Evolutionary conservation across 495 filamentous ascomycete species (phyloP), one percentile per base, ranked within the genome.

Genomic region (Annulohypoxylon bovei): DNA sequence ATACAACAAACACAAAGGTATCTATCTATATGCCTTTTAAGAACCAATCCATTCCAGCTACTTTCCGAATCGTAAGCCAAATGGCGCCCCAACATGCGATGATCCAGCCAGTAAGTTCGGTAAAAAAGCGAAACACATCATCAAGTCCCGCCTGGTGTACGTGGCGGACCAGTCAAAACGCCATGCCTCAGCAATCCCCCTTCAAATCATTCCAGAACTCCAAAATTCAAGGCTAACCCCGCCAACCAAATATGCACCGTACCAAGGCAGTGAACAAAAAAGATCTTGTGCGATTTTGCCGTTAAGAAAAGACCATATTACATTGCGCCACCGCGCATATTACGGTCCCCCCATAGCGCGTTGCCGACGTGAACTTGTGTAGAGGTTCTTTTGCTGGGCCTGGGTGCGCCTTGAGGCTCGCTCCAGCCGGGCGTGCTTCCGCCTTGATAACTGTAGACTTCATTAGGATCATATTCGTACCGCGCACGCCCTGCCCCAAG

Each of bases 351-450:
- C 73, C 75, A 76, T 32, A 75, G 35, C 3, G 70, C 75, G 28
- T 73, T 74, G n/a, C 70, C 73, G n/a, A 74, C 53, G 8, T 52
- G 65, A 22, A 66, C 47, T 62, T 74, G 73, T 25, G 73, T 69
- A 16, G 70, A 73, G 40, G 28, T 77, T 39, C 73, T 64, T 3
- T 42, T 42, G 11, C 39, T 39, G 40, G 42, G 65, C 52, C 65
- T 40, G 11, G 32, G 25, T 30, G 32, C 60, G 30, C n/a, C 37
- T 16, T 65, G 70, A 12, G 44, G 60, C 40, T 63, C 67, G 22
- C 39, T 65, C 64, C 61, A 71, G 22, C 73, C 62, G 44, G 62
- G 58, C 27, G 58, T 75, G 57, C 60, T 68, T 50, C 60, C 62
- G 23, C 61, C 28, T 49, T 69, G 69, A 40, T 27, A 60, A 4